phyloP scores from a whole-genome alignment of 495 filamentous ascomycete genomes.

The Cercophora samala region DNA sequence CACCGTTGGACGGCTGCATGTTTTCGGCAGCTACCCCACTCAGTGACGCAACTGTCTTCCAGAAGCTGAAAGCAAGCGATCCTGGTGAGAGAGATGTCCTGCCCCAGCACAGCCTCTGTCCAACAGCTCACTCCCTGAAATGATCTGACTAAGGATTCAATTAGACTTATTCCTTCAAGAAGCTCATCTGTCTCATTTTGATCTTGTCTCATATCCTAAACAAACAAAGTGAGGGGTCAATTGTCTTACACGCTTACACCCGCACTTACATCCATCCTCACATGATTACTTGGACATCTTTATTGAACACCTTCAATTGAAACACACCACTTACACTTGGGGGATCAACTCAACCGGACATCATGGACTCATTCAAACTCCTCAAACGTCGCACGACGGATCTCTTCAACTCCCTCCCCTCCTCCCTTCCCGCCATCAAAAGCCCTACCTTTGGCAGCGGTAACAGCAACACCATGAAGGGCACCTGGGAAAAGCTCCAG shows the following conservation, averaged over 20 bases:
- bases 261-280: not conserved
- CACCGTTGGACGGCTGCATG: constrained; percentile 2
- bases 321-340: not conserved
- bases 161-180: not conserved
- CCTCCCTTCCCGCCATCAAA: constrained; percentile 22
- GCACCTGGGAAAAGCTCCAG: constrained; percentile 56
- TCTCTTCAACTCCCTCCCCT: constrained; percentile 39
- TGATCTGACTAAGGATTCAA: not conserved
- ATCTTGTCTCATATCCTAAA: not conserved
- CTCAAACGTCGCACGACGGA: constrained; percentile 47
- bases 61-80: not conserved
- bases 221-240: not conserved
- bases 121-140: not conserved
- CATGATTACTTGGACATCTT: not conserved
- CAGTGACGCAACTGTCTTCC: constrained; percentile 10
- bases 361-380: constrained; percentile 44
- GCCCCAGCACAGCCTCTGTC: constrained; percentile 15
- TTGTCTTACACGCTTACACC: not conserved
- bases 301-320: not conserved
- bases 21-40: constrained; percentile 11
- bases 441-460: constrained; percentile 13
- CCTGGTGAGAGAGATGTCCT: constrained; percentile 5
- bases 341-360: not conserved
- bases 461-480: constrained; percentile 43
- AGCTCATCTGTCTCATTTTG: not conserved